These are phyloP conservation scores for Forsythia viridissima DNA, from an alignment of 257 asterid species.

Conservation along the genomic window DNA sequence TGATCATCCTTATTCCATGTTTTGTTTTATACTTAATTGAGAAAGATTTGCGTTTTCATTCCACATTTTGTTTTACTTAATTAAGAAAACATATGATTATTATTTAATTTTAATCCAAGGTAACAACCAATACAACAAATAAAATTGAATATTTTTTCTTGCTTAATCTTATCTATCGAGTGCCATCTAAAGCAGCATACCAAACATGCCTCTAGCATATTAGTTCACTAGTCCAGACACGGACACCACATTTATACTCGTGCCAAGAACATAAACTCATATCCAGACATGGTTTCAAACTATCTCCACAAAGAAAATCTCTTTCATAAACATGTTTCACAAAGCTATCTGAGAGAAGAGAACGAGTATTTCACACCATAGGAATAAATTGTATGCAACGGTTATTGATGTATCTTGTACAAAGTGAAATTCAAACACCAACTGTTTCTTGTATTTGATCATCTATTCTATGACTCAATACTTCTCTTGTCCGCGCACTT, in stretches of 20 bases:
- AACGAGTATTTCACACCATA: background rate
- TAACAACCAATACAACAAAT: too few species aligned
- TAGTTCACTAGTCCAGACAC: too few species aligned
- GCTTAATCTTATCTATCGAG: background rate
- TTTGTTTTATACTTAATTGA: background rate
- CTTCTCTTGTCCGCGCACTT: slow-evolving; percentile 74
- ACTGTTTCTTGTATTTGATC: slow-evolving; percentile 51
- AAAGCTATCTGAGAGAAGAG: background rate
- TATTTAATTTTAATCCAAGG: too few species aligned
- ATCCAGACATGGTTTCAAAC: background rate
- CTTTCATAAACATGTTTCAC: too few species aligned
- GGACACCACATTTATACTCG: too few species aligned
- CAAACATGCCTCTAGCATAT: too few species aligned
- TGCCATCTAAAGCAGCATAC: background rate
- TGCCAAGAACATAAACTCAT: background rate
- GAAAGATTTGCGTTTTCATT: background rate
- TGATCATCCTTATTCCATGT: background rate
- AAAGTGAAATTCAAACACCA: slow-evolving; percentile 36
- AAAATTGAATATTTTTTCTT: too few species aligned
- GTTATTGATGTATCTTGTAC: slow-evolving; percentile 19
- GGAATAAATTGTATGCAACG: background rate
- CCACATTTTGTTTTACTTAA: background rate
- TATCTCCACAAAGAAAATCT: too few species aligned
- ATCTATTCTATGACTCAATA: slow-evolving; percentile 52
- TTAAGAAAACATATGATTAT: too few species aligned